Conservation (phyloP, 2,329 filamentous ascomycete genomes). For the Colletotrichum scovillei region DNA sequence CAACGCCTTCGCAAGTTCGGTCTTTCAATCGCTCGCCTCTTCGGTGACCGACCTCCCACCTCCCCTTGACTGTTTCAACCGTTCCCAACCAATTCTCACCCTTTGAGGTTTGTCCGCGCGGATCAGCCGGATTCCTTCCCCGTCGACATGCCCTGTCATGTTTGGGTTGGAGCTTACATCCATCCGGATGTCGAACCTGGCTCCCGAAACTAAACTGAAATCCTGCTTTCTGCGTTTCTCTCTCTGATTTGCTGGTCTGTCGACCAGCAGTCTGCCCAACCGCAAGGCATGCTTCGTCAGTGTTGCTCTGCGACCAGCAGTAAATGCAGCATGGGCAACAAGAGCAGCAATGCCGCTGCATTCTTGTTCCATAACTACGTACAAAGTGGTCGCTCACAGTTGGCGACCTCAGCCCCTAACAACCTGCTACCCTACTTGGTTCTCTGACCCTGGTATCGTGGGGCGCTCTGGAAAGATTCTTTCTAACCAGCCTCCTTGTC, state of each 20-base stretch:
- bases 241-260: not conserved
- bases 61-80: not conserved
- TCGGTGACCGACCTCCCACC: not conserved
- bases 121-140: not conserved
- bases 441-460: not conserved
- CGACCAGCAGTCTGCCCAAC: not conserved
- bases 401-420: not conserved
- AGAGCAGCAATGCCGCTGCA: not conserved
- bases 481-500: not conserved
- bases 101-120: not conserved
- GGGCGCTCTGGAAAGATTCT: not conserved
- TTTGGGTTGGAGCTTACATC: not conserved
- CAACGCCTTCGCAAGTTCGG: not conserved
- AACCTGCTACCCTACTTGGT: not conserved
- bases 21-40: slow-evolving; percentile 7
- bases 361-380: not conserved
- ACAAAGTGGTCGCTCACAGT: no score
- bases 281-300: not conserved
- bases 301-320: not conserved
- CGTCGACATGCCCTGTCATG: not conserved
- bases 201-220: not conserved
- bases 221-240: not conserved
- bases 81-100: not conserved
- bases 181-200: not conserved
- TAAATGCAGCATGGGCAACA: not conserved